Evolutionary conservation across 2,329 filamentous ascomycete genomes (phyloP).

Genomic region (Alternaria brassicae): DNA sequence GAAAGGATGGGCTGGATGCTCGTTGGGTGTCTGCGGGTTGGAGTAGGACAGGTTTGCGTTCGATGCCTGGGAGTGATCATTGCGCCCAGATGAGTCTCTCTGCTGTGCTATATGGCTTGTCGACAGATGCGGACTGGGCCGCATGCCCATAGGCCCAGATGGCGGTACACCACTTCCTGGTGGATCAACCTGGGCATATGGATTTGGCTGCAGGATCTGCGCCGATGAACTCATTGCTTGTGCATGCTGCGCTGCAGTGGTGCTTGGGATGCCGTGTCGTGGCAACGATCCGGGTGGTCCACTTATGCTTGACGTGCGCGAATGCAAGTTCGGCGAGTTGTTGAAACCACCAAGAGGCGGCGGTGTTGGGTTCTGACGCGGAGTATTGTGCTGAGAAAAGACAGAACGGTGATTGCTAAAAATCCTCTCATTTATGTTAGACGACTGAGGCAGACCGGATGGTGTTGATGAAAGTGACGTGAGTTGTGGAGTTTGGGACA

Average conservation of each 20-base stretch:
- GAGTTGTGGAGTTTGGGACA: slow-evolving; percentile 38
- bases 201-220: slow-evolving; percentile 48
- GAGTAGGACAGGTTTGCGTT: slow-evolving; percentile 43
- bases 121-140: slow-evolving; percentile 46
- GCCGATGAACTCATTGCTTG: slow-evolving; percentile 29
- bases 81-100: slow-evolving; percentile 38
- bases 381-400: slow-evolving; percentile 43
- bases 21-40: slow-evolving; percentile 43
- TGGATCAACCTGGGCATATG: slow-evolving; percentile 49
- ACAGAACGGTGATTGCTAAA: slow-evolving; percentile 41
- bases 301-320: slow-evolving; percentile 45
- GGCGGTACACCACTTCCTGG: slow-evolving; percentile 35
- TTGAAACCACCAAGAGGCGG: slow-evolving; percentile 39
- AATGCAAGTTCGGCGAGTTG: slow-evolving; percentile 46
- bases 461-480: slow-evolving; percentile 38
- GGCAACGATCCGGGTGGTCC: slow-evolving; percentile 33
- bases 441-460: slow-evolving; percentile 33
- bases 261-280: slow-evolving; percentile 33
- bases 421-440: slow-evolving; percentile 31
- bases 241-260: slow-evolving; percentile 29
- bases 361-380: slow-evolving; percentile 45
- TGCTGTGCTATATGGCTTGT: slow-evolving; percentile 39
- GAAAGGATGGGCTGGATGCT: slow-evolving; percentile 35
- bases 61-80: slow-evolving; percentile 44
- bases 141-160: slow-evolving; percentile 46